Percentiles rank a stretch among this genome's conserved stretches.
phyloP scores from a whole-genome alignment of 225 moss, liverwort and hornwort species.

The Physcomitrium patens region DNA sequence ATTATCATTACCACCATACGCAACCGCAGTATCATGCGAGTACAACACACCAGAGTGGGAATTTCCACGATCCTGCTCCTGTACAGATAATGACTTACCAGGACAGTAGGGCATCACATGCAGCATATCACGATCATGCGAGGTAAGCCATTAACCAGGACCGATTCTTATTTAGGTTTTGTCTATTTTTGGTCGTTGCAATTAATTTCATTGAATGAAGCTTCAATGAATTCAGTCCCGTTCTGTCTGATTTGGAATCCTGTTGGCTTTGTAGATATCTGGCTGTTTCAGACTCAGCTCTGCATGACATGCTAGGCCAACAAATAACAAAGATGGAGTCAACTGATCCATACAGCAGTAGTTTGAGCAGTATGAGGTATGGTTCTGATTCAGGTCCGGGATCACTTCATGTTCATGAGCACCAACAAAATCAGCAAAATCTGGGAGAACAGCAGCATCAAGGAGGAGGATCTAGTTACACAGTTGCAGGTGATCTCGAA shows the following conservation, averaged over 20 bases:
- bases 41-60: slow-evolving; percentile 41
- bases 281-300: slow-evolving; percentile 36
- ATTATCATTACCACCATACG: slow-evolving; percentile 42
- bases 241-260: not conserved
- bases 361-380: slow-evolving; percentile 45
- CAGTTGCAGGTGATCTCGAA: slow-evolving; percentile 43
- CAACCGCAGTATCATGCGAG: slow-evolving; percentile 43
- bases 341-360: slow-evolving; percentile 37
- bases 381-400: slow-evolving; percentile 37
- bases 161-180: not conserved
- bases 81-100: slow-evolving; percentile 42
- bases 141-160: slow-evolving; percentile 31
- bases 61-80: slow-evolving; percentile 39
- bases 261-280: slow-evolving; percentile 37
- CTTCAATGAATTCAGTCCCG: too few species aligned
- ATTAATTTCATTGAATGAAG: too few species aligned
- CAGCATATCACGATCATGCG: slow-evolving; percentile 47
- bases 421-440: slow-evolving; percentile 27
- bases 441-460: slow-evolving; percentile 36
- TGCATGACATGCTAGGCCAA: slow-evolving; percentile 43
- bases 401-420: slow-evolving; percentile 36
- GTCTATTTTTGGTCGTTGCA: too few species aligned
- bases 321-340: slow-evolving; percentile 44
- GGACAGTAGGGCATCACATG: slow-evolving; percentile 40
- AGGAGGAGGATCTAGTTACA: slow-evolving; percentile 34